Conservation (phyloP, 164 flowering plant genomes). For the Nelumbo lutea region DNA sequence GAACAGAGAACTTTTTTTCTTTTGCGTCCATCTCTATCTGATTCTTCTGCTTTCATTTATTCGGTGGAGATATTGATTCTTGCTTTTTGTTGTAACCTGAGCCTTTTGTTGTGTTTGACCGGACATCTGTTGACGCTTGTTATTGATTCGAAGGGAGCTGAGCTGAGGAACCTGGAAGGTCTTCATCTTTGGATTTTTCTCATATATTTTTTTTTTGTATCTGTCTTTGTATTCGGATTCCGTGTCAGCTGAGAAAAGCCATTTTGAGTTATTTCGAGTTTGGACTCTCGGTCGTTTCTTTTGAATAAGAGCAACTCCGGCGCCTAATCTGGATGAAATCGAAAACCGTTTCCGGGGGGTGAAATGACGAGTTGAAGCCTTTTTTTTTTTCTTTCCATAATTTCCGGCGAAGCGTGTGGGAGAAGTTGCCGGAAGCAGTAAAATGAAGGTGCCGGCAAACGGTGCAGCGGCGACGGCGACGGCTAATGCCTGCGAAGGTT, state of each 20-base stretch:
- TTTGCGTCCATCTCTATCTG: no score
- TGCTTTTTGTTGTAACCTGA: not conserved
- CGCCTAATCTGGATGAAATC: not conserved
- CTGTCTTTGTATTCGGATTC: no score
- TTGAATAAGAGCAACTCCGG: not conserved
- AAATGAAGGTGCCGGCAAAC: constrained; percentile 49
- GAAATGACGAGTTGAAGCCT: constrained; percentile 16
- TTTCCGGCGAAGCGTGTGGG: not conserved
- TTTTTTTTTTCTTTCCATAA: not conserved
- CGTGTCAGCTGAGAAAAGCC: not conserved
- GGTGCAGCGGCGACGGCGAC: constrained; percentile 32
- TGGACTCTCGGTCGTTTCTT: not conserved
- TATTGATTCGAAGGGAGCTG: not conserved
- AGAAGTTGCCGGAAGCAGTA: constrained; percentile 5
- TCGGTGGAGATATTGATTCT: not conserved
- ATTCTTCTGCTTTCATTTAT: no score
- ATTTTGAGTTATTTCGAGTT: not conserved
- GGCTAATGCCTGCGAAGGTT: constrained; percentile 44
- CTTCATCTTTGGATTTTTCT: not conserved
- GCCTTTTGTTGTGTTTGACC: not conserved
- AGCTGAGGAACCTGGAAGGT: not conserved
- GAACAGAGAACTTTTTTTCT: not conserved
- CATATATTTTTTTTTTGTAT: not conserved
- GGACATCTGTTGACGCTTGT: not conserved
- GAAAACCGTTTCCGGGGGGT: not conserved